Base-by-base conservation (phyloP, 805 yeast species). In the Yamadazyma sp. region DNA sequence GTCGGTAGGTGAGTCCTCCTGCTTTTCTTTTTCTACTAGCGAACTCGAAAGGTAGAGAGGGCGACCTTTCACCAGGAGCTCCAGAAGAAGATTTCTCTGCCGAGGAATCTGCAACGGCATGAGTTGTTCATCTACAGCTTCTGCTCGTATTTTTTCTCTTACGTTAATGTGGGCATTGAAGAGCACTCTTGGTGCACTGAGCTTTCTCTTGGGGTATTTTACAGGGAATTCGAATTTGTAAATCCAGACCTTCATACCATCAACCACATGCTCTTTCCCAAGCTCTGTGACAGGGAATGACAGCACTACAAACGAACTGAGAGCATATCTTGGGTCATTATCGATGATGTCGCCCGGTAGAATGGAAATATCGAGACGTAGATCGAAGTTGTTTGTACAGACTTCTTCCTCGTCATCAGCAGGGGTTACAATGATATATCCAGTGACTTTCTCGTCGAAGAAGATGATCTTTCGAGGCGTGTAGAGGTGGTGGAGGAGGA, bases 151-250 rank as follows among this genome's bases (percentile, higher is more conserved):
- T 17, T 38, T 31, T 28, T 48, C 52, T 32, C 46, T 41, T 12
- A 55, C 11, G 24, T 29, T 21, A 13, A 37, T 35, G 20, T 32
- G 44, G 34, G 59, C 51, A 2, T 48, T 43, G 16, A 64, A 37
- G 6, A 48, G 31, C 3, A 64, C 37, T n/a, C 37, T 44, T 1
- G 70, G 68, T 18, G 50, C 45, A 11, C 37, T 28, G 13, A 59
- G 44, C 44, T 59, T 57, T 47, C 48, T 57, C 24, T 54, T 50
- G 1, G 70, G 67, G 39, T 64, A 63, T 4, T 47, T 47, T 8
- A 63, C 48, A 3, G 62, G 57, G 7, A 53, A 20, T 14, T 51
- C 51, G 37, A 67, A 62, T 36, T 41, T 49, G 68, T 69, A 67
- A 0, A 62, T 37, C 17, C 15, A 18, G 11, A 13, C 20, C 15